phyloP scores from a whole-genome alignment of 1,139 yeast species.

The Pichia sp. region DNA sequence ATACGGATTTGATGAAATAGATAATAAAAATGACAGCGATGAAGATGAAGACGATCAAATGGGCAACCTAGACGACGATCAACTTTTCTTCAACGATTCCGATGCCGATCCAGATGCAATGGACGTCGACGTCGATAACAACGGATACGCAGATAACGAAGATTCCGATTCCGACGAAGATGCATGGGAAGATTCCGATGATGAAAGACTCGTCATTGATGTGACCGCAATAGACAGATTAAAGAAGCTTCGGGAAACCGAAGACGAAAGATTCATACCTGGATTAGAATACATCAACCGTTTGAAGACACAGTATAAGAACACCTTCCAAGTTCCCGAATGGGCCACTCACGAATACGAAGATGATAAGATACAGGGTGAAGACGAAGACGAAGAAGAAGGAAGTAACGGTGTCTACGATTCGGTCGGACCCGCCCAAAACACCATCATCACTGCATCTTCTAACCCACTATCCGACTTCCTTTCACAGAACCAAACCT shows the following conservation, averaged over 20 bases:
- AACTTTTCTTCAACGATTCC: slow-evolving; percentile 63
- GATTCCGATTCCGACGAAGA: slow-evolving; percentile 27
- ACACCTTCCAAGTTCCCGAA: slow-evolving; percentile 81
- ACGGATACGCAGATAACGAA: slow-evolving; percentile 31
- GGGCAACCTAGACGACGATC: slow-evolving; percentile 52
- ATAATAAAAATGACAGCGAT: slow-evolving; percentile 31
- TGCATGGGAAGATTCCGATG: slow-evolving; percentile 95
- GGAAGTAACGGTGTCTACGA: slow-evolving; percentile 35
- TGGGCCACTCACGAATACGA: slow-evolving; percentile 60
- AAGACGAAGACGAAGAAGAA: slow-evolving; percentile 31
- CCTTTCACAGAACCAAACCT: slow-evolving; percentile 56
- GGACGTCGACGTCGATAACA: slow-evolving; percentile 40
- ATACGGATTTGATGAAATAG: slow-evolving; percentile 36
- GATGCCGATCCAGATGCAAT: slow-evolving; percentile 39
- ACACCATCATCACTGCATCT: slow-evolving; percentile 39
- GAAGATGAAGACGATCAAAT: slow-evolving; percentile 34
- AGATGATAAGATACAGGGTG: slow-evolving; percentile 30
- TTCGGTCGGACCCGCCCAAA: slow-evolving; percentile 33
- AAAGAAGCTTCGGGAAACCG: slow-evolving; percentile 68
- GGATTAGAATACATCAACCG: slow-evolving; percentile 73
- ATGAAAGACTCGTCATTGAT: slow-evolving; percentile 67
- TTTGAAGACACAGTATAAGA: slow-evolving; percentile 80
- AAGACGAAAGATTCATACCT: slow-evolving; percentile 54
- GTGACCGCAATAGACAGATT: slow-evolving; percentile 58
- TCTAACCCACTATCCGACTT: slow-evolving; percentile 58